A percentile compares a stretch with the other conserved stretches of the same genome.
Conservation (phyloP, 257 asterid genomes). For the Oldenlandia corymbosa region DNA sequence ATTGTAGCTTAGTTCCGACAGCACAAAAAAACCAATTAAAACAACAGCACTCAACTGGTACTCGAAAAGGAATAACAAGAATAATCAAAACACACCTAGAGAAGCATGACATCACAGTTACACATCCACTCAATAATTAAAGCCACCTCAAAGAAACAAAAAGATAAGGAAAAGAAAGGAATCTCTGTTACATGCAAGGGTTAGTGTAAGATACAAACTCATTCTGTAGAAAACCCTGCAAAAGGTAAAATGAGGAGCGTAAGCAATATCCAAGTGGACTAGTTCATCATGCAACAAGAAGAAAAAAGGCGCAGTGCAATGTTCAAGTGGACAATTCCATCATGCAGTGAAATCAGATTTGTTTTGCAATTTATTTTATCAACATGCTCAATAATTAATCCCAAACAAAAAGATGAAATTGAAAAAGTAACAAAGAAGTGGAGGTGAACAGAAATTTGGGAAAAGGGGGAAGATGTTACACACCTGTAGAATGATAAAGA, state of each 20-base stretch:
- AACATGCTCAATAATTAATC: background rate
- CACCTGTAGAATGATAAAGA: background rate
- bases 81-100: too few relatives aligned
- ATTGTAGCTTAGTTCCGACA: conserved; percentile 11
- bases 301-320: background rate
- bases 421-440: background rate
- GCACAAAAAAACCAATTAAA: background rate
- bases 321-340: conserved; percentile 12
- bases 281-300: conserved; percentile 5
- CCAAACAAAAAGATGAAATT: background rate
- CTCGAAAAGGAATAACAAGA: background rate
- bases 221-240: background rate
- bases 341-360: background rate
- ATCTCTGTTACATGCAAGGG: conserved; percentile 1
- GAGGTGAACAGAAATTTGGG: conserved; percentile 2
- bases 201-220: background rate
- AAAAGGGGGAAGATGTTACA: background rate
- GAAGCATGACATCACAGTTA: background rate
- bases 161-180: background rate
- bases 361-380: background rate
- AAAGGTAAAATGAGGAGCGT: background rate
- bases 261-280: conserved; percentile 3
- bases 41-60: background rate
- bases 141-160: background rate
- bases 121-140: background rate